Evolutionary conservation across 2,329 filamentous ascomycete species (phyloP), one percentile per base, ranked within the genome.

Genomic region (Trichoderma sp.): DNA sequence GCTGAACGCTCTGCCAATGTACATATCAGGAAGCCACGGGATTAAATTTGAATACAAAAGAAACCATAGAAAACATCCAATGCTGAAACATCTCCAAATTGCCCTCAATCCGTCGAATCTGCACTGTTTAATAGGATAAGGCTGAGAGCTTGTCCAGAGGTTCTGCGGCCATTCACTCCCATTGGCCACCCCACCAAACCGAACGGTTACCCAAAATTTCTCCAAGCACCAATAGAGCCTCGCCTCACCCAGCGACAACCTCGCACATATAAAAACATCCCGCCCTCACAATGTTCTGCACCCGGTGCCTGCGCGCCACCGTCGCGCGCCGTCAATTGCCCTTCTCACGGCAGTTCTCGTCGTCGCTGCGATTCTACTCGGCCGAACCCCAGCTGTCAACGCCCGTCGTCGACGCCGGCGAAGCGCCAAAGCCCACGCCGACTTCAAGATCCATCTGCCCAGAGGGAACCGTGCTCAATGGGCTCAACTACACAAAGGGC

Each of bases 401-500:
- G 35, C 79, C 76, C 48, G 72, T 73, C 60, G 74, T 74, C 64
- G 73, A 74, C 39, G 70, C 73, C 13, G 77, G 78, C 64, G 76
- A 80, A 35, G 69, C 72, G 22, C 70, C 72, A n/a, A 74, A 75
- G 71, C 73, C 71, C 48, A 71, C 78, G 29, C 67, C 77, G 64
- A 73, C 75, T 50, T 39, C 74, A 70, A 71, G 76, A 68, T 88
- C 86, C 8, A 84, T 84, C 32, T 89, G 90, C 73, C 81, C 84
- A 3, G 87, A 89, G 5, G 92, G 92, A 37, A 92, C 90, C 15
- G 80, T 88, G 15, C 82, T 96, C 50, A 88, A 83, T 66, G 92
- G 92, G 1, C 81, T 96, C 67, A 94, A 93, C 78, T 94, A 91
- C 79, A 79, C 89, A 74, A 95, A 95, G 82, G 87, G 86, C 72